Evolutionary conservation across 2,329 filamentous ascomycete genomes (phyloP).

Genomic region (Bipolaris bicolor): DNA sequence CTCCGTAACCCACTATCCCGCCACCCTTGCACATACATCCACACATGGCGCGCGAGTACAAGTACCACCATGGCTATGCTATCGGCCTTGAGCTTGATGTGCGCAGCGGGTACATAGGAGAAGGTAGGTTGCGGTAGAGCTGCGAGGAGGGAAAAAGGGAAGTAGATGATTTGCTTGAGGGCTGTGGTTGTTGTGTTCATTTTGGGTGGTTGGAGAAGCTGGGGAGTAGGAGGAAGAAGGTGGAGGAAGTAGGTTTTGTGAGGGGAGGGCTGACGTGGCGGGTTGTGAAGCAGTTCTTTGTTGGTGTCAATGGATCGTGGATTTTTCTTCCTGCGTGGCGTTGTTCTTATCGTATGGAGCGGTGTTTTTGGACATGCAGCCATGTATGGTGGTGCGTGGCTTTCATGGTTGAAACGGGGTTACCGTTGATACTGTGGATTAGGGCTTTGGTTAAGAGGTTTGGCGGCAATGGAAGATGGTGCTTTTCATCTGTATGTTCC

Average conservation of each 20-base stretch:
- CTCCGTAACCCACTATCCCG: not conserved
- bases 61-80: slow-evolving; percentile 19
- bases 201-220: not conserved
- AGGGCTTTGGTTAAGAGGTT: not conserved
- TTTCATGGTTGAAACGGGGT: not conserved
- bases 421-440: not conserved
- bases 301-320: not conserved
- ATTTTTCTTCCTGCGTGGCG: not conserved
- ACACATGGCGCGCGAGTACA: slow-evolving; percentile 8
- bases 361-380: not conserved
- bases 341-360: not conserved
- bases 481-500: not conserved
- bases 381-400: too few species aligned
- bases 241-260: not conserved
- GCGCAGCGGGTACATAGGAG: slow-evolving; percentile 18
- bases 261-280: not conserved
- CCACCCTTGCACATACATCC: slow-evolving; percentile 14
- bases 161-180: not conserved
- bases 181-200: not conserved
- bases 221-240: too few species aligned
- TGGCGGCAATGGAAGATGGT: not conserved
- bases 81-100: slow-evolving; percentile 28
- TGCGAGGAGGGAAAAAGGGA: not conserved
- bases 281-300: not conserved
- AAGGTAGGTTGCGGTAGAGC: slow-evolving; percentile 1